Conservation (phyloP, 2,329 filamentous ascomycete species). For the Calonectria pseudoreteaudii region DNA sequence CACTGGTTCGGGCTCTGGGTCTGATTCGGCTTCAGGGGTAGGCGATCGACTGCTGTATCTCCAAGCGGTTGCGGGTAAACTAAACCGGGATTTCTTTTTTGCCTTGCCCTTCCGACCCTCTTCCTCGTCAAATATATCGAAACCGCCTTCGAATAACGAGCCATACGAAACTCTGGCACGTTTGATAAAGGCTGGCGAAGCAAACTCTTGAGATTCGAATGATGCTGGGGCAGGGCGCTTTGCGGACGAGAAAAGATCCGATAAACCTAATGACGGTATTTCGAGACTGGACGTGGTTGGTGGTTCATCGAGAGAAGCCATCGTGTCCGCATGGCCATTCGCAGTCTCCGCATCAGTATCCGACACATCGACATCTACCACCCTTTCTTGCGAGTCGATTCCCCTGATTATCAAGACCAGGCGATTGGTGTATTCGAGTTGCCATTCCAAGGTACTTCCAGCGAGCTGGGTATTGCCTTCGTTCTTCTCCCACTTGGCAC, state of each 20-base stretch:
- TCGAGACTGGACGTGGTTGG: constrained; percentile 26
- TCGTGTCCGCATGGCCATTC: constrained; percentile 30
- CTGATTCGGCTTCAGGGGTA: constrained; percentile 70
- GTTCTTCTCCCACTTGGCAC: constrained; percentile 73
- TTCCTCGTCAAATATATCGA: constrained; percentile 79
- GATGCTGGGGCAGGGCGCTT: constrained; percentile 51
- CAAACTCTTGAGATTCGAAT: constrained; percentile 67
- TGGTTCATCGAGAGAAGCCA: constrained; percentile 13
- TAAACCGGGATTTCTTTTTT: constrained; percentile 78
- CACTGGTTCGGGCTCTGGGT: constrained; percentile 31
- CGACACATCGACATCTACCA: constrained; percentile 63
- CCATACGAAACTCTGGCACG: constrained; percentile 77
- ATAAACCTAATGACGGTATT: constrained; percentile 32
- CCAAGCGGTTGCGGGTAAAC: constrained; percentile 77
- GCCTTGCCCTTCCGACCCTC: constrained; percentile 35
- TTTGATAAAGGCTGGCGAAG: constrained; percentile 85
- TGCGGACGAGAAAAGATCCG: constrained; percentile 37
- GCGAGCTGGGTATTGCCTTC: constrained; percentile 60
- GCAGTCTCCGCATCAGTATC: constrained; percentile 31
- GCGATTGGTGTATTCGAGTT: constrained; percentile 65
- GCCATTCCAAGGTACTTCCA: constrained; percentile 67
- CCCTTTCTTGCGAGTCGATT: constrained; percentile 60
- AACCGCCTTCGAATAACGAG: constrained; percentile 71
- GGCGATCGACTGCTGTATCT: constrained; percentile 77
- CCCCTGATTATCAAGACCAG: constrained; percentile 58